Base-by-base conservation (phyloP, 306 rosid genomes). In the Sesbania bispinosa region DNA sequence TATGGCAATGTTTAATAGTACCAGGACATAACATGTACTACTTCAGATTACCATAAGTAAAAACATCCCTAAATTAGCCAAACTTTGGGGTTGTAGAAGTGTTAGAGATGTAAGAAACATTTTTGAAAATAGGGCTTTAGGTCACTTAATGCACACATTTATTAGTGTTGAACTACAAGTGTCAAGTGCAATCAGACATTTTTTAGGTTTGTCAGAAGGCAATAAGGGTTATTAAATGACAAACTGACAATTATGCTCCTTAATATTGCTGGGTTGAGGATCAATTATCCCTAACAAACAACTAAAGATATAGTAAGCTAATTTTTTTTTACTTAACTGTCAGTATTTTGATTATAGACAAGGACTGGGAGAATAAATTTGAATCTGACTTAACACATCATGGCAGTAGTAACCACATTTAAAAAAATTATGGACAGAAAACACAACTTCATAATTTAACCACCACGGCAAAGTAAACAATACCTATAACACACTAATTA, bases 41-140 rank as follows among this genome's bases (percentile, higher is more conserved):
- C 72, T 52, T 69, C 20, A 39, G 59, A 39, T 26, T 50, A 29
- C 69, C 59, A 14, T 51, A 51, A n/a, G 72, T 14, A 42, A 60
- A 20, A 21, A 14, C 15, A 29, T 41, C 50, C 19, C 51, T n/a
- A 69, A 36, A 52, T 19, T 69, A 7, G 16, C 70, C 55, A 68
- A 47, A 18, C 53, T n/a, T 21, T 67, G 38, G 58, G 26, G 15
- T 7, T 27, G 19, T 16, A n/a, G 47, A 47, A 58, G 14, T 15
- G 52, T 30, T 14, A 45, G 38, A 50, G 27, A 50, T 47, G 69
- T 58, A 39, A 61, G 39, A 38, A 24, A 36, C n/a, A 54, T 69
- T 35, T 51, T 32, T 72, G 16, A 39, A 53, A 30, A 70, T 20
- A 62, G 61, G 51, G 59, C 19, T 47, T 53, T 20, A 52, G 46